Base-by-base conservation (phyloP, 2,329 filamentous ascomycete genomes). In the Macrophomina tecta region DNA sequence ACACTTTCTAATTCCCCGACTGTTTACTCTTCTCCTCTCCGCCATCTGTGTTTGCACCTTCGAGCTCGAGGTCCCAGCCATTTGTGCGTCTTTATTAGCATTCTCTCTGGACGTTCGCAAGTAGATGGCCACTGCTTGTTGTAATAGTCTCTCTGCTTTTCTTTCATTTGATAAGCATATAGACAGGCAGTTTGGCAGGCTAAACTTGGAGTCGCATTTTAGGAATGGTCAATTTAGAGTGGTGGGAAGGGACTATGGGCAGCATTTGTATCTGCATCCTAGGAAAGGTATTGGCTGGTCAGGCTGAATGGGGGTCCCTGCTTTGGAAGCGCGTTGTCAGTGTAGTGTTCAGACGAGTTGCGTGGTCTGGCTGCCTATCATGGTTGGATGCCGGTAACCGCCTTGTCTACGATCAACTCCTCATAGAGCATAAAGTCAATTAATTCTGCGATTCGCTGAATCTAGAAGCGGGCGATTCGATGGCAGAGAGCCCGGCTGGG, bases 51-150 rank as follows among this genome's bases (percentile, higher is more conserved):
- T 36, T 45, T 48, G 5, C 23, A 28, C 58, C 58, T 62, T 51
- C 2, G 58, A 62, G 45, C 58, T 62, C 58, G 34, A 28, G 58
- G 58, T 38, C n/a, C 32, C 23, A 45, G 45, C 45, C 58, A 38
- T 49, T 28, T 62, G 58, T 49, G 58, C 45, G 58, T 28, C 16
- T 62, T 49, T 30, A 51, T 62, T 23, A 49, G 28, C 5, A 23
- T 49, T 51, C 45, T 28, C 30, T 49, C 45, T 14, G 12, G n/a
- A 28, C 32, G 42, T 62, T 62, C 45, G 45, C 58, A 16, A 62
- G 58, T 36, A 62, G 58, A 62, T 62, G 58, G 58, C 58, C 58
- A 62, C 58, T 62, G 32, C 58, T 62, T 62, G 58, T 36, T 11
- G 58, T 14, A 49, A 48, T 23, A 38, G 45, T 28, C 32, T 49